Evolutionary conservation across 768 basidiomycete genomes (phyloP).

Genomic region (Trametopsis cervina): DNA sequence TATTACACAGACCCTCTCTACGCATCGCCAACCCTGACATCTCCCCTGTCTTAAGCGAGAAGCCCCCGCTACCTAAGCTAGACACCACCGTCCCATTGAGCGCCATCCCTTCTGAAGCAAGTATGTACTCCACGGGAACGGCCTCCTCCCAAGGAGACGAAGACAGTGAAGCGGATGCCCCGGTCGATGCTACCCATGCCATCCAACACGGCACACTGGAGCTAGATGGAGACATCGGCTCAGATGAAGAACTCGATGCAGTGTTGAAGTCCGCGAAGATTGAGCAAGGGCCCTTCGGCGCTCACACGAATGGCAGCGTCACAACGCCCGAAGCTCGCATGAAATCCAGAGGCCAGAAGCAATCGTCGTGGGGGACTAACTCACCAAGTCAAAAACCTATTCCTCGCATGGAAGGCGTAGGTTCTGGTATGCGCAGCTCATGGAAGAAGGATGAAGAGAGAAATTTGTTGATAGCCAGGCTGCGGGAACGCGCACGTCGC

Average conservation of each 20-base stretch:
- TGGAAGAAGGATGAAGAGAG: conserved; percentile 16
- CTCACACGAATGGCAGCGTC: not conserved
- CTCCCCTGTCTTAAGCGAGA: too few relatives aligned
- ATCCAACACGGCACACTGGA: not conserved
- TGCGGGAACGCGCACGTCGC: not conserved
- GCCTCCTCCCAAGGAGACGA: conserved; percentile 4
- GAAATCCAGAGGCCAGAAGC: too few relatives aligned
- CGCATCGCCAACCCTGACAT: conserved; percentile 16
- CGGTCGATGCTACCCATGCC: not conserved
- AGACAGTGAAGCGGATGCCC: too few relatives aligned
- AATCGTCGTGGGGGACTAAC: too few relatives aligned
- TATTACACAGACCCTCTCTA: too few relatives aligned
- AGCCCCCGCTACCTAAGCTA: not conserved
- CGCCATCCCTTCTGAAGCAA: conserved; percentile 7
- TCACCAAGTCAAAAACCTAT: not conserved
- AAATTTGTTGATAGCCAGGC: conserved; percentile 1
- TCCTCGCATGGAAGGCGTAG: conserved; percentile 10
- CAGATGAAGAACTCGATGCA: conserved; percentile 17
- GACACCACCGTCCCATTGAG: not conserved
- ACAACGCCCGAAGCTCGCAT: not conserved
- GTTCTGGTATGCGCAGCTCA: conserved; percentile 9
- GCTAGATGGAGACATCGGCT: conserved; percentile 14
- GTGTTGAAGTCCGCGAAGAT: conserved; percentile 13
- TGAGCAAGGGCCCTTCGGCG: conserved; percentile 3
- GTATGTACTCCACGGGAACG: conserved; percentile 17